Base-by-base conservation (phyloP, 1,284 basidiomycete genomes). In the Stygiomarasmius scandens region DNA sequence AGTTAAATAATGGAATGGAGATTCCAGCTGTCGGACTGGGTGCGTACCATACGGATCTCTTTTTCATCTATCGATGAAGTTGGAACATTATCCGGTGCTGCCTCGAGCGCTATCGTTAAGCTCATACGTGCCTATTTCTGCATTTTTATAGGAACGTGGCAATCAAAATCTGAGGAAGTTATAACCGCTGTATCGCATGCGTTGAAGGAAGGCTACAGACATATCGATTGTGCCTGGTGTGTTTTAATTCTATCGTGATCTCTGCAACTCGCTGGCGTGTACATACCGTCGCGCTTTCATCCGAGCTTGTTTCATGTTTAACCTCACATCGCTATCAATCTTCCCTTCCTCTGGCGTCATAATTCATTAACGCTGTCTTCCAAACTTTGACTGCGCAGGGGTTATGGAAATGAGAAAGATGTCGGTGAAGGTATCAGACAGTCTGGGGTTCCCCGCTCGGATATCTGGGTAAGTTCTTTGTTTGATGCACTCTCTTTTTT, bases 381-480 rank as follows among this genome's bases (percentile, higher is more conserved):
- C 29, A 32, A n/a, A n/a, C 29, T 32, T 12, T 12, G 12, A 5
- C 29, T 32, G 12, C 12, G 71, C 58, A 84, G 84, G 82, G 78
- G 70, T 8, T 87, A 90, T 65, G 82, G 83, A 58, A 93, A 93
- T 66, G 91, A 96, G 72, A 85, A 88, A 66, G 87, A 92, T 67
- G 93, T 96, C 24, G 93, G 93, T 11, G 81, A 89, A 63, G 93
- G 93, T 19, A 87, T 96, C 73, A 84, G 81, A 66, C 82, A 80
- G 46, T 89, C 87, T 53, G 93, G 92, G 32, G 82, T 95, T 22
- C 85, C 87, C 52, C 83, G 94, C 61, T 81, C 83, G 45, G 89
- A 95, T 60, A 82, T 96, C 61, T 96, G 92, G 72, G 85, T 96
- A 65, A 81, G 82, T n/a, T n/a, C n/a, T n/a, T n/a, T n/a, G n/a